A percentile compares a stretch with the other conserved stretches of the same genome.
phyloP scores from a whole-genome alignment of 225 moss, liverwort and hornwort genomes.

The Rhytidiadelphus loreus region DNA sequence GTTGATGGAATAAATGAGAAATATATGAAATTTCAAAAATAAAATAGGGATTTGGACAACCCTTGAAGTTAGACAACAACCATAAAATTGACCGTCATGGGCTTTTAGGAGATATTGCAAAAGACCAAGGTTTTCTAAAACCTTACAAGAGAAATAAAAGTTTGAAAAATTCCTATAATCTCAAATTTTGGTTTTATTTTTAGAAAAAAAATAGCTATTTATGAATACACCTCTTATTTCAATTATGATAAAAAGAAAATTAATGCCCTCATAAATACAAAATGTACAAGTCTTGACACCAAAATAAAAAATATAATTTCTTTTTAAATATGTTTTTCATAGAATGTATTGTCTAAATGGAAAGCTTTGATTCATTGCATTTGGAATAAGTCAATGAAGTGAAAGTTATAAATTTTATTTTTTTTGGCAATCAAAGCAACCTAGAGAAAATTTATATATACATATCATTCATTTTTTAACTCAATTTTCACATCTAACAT shows the following conservation, averaged over 20 bases:
- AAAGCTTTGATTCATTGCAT: neutral
- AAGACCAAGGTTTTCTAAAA: neutral
- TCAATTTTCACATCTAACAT: neutral
- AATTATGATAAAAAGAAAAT: neutral
- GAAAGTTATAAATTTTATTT: neutral
- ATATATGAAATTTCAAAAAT: neutral
- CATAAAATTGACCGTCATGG: neutral
- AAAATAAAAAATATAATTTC: neutral
- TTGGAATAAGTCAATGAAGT: too few relatives aligned
- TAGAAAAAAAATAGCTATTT: neutral
- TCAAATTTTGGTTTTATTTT: neutral
- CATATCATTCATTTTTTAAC: neutral
- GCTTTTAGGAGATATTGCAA: neutral
- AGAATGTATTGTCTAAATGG: neutral
- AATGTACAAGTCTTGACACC: fast-evolving
- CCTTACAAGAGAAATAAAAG: neutral
- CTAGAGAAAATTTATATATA: neutral
- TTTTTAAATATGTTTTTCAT: too few relatives aligned
- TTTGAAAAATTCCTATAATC: neutral
- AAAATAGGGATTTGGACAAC: fast-evolving
- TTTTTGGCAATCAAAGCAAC: neutral
- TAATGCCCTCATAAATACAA: neutral
- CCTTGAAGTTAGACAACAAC: fast-evolving
- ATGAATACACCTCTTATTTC: neutral
- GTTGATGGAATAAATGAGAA: neutral